These are phyloP conservation scores for Phytopythium kandeliae DNA, from an alignment of 352 stramenopile species.

Conservation along the genomic window DNA sequence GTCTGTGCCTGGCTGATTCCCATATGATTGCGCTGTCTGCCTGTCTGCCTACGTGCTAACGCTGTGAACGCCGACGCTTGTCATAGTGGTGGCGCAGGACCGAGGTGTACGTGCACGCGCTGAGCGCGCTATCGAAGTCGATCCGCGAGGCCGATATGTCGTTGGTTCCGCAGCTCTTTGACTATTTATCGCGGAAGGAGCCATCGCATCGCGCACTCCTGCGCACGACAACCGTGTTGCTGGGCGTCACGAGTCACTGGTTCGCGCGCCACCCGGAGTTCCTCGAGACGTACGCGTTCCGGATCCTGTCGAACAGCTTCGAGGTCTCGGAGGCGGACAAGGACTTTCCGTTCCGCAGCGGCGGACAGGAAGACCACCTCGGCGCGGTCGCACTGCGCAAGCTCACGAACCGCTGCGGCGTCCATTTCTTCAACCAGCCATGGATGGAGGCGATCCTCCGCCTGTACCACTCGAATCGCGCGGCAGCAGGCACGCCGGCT, in stretches of 20 bases:
- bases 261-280: conserved; percentile 62
- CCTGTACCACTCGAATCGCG: conserved; percentile 46
- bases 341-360: conserved; percentile 36
- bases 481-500: conserved; percentile 12
- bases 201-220: conserved; percentile 50
- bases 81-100: conserved; percentile 64
- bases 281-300: conserved; percentile 49
- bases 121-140: conserved; percentile 79
- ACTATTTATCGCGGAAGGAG: conserved; percentile 62
- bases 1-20: background rate
- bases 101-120: conserved; percentile 79
- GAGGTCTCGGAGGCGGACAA: conserved; percentile 31
- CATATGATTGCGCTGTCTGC: too few species aligned
- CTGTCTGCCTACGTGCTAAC: too few species aligned
- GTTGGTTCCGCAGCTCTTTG: conserved; percentile 66
- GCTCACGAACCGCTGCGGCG: conserved; percentile 54
- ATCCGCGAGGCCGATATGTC: conserved; percentile 73
- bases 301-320: conserved; percentile 69
- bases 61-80: background rate
- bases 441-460: conserved; percentile 72
- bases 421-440: conserved; percentile 51
- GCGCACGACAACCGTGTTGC: conserved; percentile 63
- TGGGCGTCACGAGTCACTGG: conserved; percentile 67
- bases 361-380: conserved; percentile 55
- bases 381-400: conserved; percentile 68